These are phyloP conservation scores for Pseudogymnoascus sp. DNA, from an alignment of 2,329 filamentous ascomycete species.

Conservation along the genomic window DNA sequence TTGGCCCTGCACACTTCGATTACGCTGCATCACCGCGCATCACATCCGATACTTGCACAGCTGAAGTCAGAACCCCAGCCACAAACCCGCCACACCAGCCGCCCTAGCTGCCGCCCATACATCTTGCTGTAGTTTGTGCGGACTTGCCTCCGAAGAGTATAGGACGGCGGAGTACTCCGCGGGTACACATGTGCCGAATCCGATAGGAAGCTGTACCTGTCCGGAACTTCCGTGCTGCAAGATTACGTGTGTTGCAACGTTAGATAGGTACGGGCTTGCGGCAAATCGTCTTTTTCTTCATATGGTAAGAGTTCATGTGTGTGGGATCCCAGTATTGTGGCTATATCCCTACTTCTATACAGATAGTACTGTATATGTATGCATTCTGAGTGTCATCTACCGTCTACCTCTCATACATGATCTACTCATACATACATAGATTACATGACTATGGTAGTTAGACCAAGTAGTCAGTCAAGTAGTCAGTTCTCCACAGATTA, in stretches of 20 bases:
- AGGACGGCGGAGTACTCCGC: background rate
- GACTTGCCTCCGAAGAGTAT: background rate
- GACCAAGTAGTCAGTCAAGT: too few relatives aligned
- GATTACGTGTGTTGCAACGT: background rate
- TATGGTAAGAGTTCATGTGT: background rate
- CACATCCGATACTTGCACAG: background rate
- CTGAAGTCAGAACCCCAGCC: background rate
- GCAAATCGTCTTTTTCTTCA: background rate
- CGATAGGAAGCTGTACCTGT: background rate
- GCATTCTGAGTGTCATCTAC: too few relatives aligned
- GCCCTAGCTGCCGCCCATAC: background rate
- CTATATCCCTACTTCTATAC: background rate
- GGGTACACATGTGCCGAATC: background rate
- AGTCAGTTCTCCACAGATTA: background rate
- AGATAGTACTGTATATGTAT: background rate
- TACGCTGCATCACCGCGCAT: background rate
- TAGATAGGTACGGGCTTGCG: background rate
- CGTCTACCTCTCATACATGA: background rate
- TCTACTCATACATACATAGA: background rate
- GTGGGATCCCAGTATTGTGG: background rate
- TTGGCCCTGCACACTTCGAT: background rate
- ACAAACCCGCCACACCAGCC: background rate
- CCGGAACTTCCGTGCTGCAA: background rate
- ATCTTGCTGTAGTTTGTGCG: background rate
- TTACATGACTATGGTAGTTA: background rate